Conservation (phyloP, 495 filamentous ascomycete genomes). For the Podospora sp. region DNA sequence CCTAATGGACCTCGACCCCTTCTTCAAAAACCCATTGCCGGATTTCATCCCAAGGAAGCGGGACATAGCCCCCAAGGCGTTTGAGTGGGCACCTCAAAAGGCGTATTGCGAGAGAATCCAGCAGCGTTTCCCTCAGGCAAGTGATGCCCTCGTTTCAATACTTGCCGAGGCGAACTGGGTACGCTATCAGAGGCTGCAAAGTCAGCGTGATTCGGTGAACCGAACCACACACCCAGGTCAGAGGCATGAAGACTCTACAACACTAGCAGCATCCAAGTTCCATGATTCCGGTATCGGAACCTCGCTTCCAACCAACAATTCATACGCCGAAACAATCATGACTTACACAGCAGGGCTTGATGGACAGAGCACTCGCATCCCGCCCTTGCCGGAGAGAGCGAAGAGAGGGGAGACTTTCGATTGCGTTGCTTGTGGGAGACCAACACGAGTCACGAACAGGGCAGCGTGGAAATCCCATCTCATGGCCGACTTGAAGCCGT, state of each 20-base stretch:
- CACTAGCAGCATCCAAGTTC: conserved; percentile 8
- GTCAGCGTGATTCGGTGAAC: conserved; percentile 4
- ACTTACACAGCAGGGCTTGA: conserved; percentile 11
- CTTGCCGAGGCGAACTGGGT: conserved; percentile 19
- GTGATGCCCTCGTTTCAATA: conserved; percentile 7
- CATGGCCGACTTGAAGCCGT: conserved; percentile 20
- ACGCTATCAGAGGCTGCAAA: conserved; percentile 9
- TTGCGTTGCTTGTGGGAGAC: conserved; percentile 24
- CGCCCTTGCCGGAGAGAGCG: conserved; percentile 17
- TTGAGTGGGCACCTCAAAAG: conserved; percentile 18
- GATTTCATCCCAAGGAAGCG: not conserved
- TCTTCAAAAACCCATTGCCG: conserved; percentile 17
- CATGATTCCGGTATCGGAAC: conserved; percentile 23
- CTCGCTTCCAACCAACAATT: conserved; percentile 3
- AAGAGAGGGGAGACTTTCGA: conserved; percentile 15
- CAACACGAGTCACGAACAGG: conserved; percentile 11
- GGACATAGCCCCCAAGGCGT: not conserved
- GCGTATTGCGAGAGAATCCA: conserved; percentile 20
- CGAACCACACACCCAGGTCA: not conserved
- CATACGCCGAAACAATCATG: conserved; percentile 20
- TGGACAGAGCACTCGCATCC: conserved; percentile 16
- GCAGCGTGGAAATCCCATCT: conserved; percentile 26
- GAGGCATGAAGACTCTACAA: not conserved
- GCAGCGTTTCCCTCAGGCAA: conserved; percentile 16
- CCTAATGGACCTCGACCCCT: conserved; percentile 24